Evolutionary conservation across 768 basidiomycete genomes (phyloP).

Genomic region (Tubosaeta sp.): DNA sequence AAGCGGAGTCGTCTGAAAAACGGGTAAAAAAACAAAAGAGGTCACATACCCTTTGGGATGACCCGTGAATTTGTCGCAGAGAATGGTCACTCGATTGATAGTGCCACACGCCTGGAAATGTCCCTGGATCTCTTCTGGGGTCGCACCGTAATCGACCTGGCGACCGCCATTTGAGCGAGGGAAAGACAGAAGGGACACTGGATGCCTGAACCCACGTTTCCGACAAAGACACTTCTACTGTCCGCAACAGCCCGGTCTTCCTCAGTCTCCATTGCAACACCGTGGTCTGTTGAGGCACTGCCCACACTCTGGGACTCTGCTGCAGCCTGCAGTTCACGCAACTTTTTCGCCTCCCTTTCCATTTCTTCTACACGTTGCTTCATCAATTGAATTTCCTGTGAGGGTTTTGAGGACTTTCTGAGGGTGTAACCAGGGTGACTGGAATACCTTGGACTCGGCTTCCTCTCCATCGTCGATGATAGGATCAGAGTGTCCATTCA

Average conservation of each 20-base stretch:
- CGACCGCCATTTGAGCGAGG: slow-evolving; percentile 7
- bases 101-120: slow-evolving; percentile 98
- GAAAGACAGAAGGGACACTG: slow-evolving; percentile 4
- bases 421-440: slow-evolving; percentile 3
- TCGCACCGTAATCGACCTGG: slow-evolving; percentile 95
- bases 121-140: slow-evolving; percentile 95
- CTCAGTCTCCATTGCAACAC: slow-evolving; percentile 66
- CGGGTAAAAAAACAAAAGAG: slow-evolving; percentile 16
- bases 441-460: slow-evolving; percentile 53
- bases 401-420: slow-evolving; percentile 11
- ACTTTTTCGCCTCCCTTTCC: slow-evolving; percentile 85
- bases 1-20: slow-evolving; percentile 8
- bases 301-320: slow-evolving; percentile 55
- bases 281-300: slow-evolving; percentile 41
- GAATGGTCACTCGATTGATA: slow-evolving; percentile 97
- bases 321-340: slow-evolving; percentile 81
- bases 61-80: slow-evolving; percentile 99
- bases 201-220: slow-evolving; percentile 68
- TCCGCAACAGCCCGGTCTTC: slow-evolving; percentile 84
- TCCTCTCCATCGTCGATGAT: slow-evolving; percentile 58
- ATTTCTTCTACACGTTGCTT: slow-evolving; percentile 91
- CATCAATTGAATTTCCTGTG: slow-evolving; percentile 86
- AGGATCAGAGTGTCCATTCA: slow-evolving; percentile 28
- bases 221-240: slow-evolving; percentile 86
- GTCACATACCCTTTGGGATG: slow-evolving; percentile 88